Base-by-base conservation (phyloP, 139 green algal species). In the Ostreobium quekettii region DNA sequence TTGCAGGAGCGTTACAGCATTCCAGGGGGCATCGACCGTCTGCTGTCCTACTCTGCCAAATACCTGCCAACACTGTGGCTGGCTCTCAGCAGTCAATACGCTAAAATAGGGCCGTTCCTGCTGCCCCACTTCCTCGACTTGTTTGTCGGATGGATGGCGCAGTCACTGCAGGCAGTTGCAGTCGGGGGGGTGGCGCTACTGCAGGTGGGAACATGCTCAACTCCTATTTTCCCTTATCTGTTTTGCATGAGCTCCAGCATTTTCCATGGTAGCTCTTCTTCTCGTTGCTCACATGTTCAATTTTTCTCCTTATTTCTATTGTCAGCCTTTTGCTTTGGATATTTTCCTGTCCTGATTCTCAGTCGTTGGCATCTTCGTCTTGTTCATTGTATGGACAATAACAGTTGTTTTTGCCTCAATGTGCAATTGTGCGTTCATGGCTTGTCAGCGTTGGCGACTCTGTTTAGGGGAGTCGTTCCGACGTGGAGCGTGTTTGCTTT, bases 101-200 rank as follows among this genome's bases (percentile, higher is more conserved):
- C 31, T 6, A 68, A 4, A 6, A n/a, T 36, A 35, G 61, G 61
- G 3, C 49, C 38, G 8, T 53, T 37, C 8, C 61, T 68, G 5
- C 42, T 68, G 61, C 30, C 61, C 4, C 61, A 53, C 53, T 28
- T 68, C 30, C 36, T 68, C 37, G 61, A 68, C 8, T 19, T 68
- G 31, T 56, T 68, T n/a, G 31, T 68, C n/a, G 61, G 7, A 19
- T 68, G 61, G 61, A 57, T 68, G 61, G 24, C 11, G 6, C 38
- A 28, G 8, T 4, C 35, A 7, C 11, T 15, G 6, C 36, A 68
- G 22, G 61, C 32, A 49, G 15, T 68, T 35, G 61, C 61, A 3
- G 7, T 68, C 19, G 38, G 37, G 36, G 61, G 33, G 6, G 36
- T 68, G 37, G 35, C 49, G 36, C 36, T 68, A 24, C n/a, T 68